Percentiles rank a stretch among this genome's conserved stretches.
phyloP scores from a whole-genome alignment of 176 grass and related monocot species.

The Pontederia paniculata region DNA sequence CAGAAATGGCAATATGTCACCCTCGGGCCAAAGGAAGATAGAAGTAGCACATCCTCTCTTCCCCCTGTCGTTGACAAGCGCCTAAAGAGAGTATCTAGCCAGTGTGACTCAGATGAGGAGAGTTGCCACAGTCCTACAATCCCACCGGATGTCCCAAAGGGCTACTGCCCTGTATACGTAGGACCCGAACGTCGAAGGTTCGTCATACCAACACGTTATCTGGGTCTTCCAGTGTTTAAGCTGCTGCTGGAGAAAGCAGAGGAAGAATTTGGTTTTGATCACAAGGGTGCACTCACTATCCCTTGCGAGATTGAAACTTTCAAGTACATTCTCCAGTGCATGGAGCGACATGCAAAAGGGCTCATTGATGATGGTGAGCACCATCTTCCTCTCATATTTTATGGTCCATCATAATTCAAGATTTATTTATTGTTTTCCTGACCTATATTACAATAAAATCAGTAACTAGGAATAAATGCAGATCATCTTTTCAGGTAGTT shows the following conservation, averaged over 20 bases:
- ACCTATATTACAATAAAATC: neutral
- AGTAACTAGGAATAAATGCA: neutral
- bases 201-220: slow-evolving; percentile 72
- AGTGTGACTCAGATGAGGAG: slow-evolving; percentile 43
- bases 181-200: slow-evolving; percentile 56
- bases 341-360: slow-evolving; percentile 35
- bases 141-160: slow-evolving; percentile 42
- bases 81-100: slow-evolving; percentile 23
- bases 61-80: slow-evolving; percentile 31
- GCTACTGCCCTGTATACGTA: slow-evolving; percentile 55
- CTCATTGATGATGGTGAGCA: slow-evolving; percentile 31
- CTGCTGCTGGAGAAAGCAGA: slow-evolving; percentile 83
- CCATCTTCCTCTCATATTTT: neutral
- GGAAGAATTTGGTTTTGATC: slow-evolving; percentile 68
- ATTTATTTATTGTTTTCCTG: neutral
- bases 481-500: neutral
- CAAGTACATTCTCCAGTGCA: slow-evolving; percentile 92
- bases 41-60: slow-evolving; percentile 18
- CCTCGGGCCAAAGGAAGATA: slow-evolving; percentile 5
- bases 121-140: slow-evolving; percentile 44
- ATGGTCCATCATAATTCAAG: neutral
- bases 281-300: slow-evolving; percentile 43
- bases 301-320: slow-evolving; percentile 76
- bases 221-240: slow-evolving; percentile 61
- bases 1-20: slow-evolving; percentile 49